A percentile compares a stretch with the other conserved stretches of the same genome.
phyloP scores from a whole-genome alignment of 495 filamentous ascomycete species.

The Neurospora pannonica region DNA sequence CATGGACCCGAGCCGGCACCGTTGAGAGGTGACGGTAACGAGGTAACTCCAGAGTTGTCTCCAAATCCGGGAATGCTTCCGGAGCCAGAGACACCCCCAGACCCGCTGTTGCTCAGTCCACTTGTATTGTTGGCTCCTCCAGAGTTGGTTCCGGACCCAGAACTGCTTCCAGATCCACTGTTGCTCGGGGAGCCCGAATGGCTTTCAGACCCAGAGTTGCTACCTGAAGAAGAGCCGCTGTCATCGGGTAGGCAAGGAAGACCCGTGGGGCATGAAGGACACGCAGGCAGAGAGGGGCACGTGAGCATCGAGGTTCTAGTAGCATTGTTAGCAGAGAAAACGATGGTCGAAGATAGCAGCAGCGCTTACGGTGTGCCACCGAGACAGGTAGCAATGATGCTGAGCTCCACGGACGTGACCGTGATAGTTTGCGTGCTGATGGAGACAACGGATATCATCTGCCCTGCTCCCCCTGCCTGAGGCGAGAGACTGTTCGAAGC shows the following conservation, averaged over 20 bases:
- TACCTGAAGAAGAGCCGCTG: neutral
- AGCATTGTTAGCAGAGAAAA: neutral
- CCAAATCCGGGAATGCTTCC: neutral
- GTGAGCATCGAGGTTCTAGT: neutral
- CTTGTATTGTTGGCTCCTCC: neutral
- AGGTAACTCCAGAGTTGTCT: neutral
- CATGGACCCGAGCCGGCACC: slow-evolving; percentile 18
- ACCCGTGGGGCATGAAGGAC: neutral
- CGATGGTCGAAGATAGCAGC: neutral
- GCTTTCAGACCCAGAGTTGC: neutral
- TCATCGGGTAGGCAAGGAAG: neutral
- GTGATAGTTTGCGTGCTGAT: neutral
- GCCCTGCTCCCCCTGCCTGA: neutral
- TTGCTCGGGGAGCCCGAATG: neutral
- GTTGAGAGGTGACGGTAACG: neutral
- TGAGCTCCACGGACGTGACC: slow-evolving; percentile 3
- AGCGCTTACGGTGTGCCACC: slow-evolving; percentile 1
- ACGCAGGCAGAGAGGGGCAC: slow-evolving; percentile 2
- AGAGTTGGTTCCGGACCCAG: neutral
- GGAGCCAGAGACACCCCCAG: neutral
- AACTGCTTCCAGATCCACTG: neutral
- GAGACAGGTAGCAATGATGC: slow-evolving; percentile 4
- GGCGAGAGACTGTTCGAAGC: neutral
- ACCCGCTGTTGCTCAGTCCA: neutral
- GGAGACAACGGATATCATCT: neutral